Evolutionary conservation across 192 early-diverging fungal species (phyloP).

Genomic region (Kappamyces sp.): DNA sequence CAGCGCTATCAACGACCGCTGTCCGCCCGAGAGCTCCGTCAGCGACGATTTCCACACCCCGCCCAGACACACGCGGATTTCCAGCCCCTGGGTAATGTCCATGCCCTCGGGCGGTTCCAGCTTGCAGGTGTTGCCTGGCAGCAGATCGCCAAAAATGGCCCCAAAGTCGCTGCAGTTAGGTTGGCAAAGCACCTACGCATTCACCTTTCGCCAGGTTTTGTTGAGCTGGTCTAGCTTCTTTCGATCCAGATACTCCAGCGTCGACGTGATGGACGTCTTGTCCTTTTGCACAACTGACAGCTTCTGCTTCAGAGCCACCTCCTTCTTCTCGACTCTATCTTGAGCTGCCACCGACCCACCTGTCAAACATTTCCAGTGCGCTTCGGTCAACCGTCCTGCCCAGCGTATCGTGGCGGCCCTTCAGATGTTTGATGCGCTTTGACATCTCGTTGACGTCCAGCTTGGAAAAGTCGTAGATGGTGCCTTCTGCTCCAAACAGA

Average conservation of each 20-base stretch:
- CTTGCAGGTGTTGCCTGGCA: slow-evolving; percentile 86
- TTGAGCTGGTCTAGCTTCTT: slow-evolving; percentile 86
- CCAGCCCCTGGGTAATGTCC: slow-evolving; percentile 76
- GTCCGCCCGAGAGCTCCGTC: slow-evolving; percentile 95
- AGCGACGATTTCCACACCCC: slow-evolving; percentile 96
- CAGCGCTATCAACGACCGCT: slow-evolving; percentile 91
- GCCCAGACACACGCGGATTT: slow-evolving; percentile 91
- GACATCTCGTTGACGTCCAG: slow-evolving; percentile 68
- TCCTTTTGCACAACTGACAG: slow-evolving; percentile 84
- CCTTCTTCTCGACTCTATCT: slow-evolving; percentile 81
- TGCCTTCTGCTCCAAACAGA: slow-evolving; percentile 74
- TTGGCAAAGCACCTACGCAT: slow-evolving; percentile 46
- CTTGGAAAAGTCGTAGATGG: slow-evolving; percentile 78
- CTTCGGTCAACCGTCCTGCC: slow-evolving; percentile 82
- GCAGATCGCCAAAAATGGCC: slow-evolving; percentile 87
- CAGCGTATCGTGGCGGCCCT: slow-evolving; percentile 71
- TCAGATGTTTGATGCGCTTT: slow-evolving; percentile 69
- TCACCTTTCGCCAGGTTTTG: slow-evolving; percentile 87
- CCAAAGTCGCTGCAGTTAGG: slow-evolving; percentile 78
- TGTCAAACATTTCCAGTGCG: slow-evolving; percentile 95
- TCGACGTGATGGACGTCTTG: slow-evolving; percentile 93
- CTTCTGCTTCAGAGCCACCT: slow-evolving; percentile 75
- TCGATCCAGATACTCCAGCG: slow-evolving; percentile 79
- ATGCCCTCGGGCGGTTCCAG: slow-evolving; percentile 80
- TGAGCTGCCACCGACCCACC: slow-evolving; percentile 37